phyloP scores from a whole-genome alignment of 768 basidiomycete species.

The Termitomyces sp. region DNA sequence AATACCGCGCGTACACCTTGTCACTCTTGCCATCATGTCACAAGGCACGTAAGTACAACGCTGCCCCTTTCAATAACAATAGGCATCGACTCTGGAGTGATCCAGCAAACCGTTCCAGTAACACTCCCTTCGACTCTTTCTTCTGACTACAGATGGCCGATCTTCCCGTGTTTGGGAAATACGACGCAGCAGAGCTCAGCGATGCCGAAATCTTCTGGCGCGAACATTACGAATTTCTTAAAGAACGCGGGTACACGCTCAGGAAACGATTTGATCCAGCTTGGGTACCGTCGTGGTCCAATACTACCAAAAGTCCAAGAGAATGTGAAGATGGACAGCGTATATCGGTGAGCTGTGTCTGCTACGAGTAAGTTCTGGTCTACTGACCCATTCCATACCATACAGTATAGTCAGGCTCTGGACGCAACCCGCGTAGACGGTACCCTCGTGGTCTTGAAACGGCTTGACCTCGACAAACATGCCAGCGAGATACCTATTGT shows the following conservation, averaged over 20 bases:
- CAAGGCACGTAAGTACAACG: too few species aligned
- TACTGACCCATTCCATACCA: background rate
- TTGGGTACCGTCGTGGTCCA: background rate
- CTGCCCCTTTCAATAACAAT: too few species aligned
- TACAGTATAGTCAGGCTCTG: slow-evolving; percentile 3
- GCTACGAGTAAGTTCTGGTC: background rate
- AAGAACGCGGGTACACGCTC: background rate
- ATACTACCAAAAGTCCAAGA: background rate
- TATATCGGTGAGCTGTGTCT: background rate
- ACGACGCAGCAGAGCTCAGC: too few species aligned
- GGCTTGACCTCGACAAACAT: slow-evolving; percentile 2
- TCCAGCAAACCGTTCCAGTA: too few species aligned
- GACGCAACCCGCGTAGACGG: slow-evolving; percentile 29
- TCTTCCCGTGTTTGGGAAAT: too few species aligned
- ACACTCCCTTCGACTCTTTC: too few species aligned
- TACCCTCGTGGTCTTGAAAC: slow-evolving; percentile 22
- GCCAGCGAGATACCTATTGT: slow-evolving; percentile 26
- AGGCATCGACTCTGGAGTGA: too few species aligned
- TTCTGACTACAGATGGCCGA: too few species aligned
- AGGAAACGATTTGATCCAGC: slow-evolving; percentile 1
- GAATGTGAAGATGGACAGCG: background rate
- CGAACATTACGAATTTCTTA: background rate
- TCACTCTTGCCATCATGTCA: too few species aligned
- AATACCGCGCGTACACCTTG: too few species aligned
- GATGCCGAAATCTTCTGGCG: too few species aligned